Base-by-base conservation (phyloP, 2,329 filamentous ascomycete genomes). In the Trichoderma pleuroti region DNA sequence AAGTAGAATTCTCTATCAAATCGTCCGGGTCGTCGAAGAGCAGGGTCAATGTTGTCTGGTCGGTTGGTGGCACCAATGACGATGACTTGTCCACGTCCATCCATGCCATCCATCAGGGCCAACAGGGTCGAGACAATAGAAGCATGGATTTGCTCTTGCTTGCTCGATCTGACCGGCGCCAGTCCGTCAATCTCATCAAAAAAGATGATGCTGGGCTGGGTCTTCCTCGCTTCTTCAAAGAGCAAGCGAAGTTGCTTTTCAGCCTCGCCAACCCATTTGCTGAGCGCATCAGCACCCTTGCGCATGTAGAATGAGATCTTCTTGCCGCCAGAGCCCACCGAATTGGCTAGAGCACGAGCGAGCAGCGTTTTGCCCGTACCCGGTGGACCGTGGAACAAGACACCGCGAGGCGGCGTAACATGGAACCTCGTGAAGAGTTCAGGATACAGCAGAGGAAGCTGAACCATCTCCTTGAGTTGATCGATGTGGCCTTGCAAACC, bases 241-340 rank as follows among this genome's bases (percentile, higher is more conserved):
- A 99, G 86, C 70, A 98, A 84, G 59, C 96, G 91, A 68, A 99
- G 88, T 79, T 99, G 96, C 81, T 95, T 92, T 82, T 99, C 96
- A 11, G 97, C 96, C 81, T 99, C 96, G 78, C 96, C 96, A 66
- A 99, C 96, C 96, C 96, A 99, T 82, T 99, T 99, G 81, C 94
- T 98, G 73, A 99, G 84, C 18, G 94, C 94, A 86, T 99, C 96
- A 28, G 96, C 97, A 78, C 96, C 97, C 82, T 99, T 99, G 72
- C 96, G 92, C 96, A 99, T 99, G 82, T 98, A 99, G 76, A 99
- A 99, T 0, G 94, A 98, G 73, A 99, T 96, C 80, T 98, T 98
- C 74, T 92, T 91, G 26, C 95, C 95, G 63, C 95, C 92, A 14
- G 92, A 90, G 73, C 93, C 94, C 71, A 97, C 92, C 72, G 93